Evolutionary conservation across 352 stramenopile genomes (phyloP).

Genomic region (Pythium biforme): DNA sequence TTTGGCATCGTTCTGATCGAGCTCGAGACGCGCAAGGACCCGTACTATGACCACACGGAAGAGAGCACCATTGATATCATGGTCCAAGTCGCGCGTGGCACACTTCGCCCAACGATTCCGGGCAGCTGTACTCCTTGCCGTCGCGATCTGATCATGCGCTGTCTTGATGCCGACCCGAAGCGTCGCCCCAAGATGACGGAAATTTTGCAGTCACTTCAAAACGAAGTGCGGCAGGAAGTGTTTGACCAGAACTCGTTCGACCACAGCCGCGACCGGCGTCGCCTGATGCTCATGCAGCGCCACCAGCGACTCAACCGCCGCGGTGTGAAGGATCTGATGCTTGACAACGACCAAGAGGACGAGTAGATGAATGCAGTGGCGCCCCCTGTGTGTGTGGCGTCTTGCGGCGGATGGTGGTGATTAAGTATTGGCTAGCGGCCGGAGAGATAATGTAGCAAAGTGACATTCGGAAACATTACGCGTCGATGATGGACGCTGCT

Average conservation of each 20-base stretch:
- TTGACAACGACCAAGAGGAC: conserved; percentile 6
- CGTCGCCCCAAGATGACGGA: conserved; percentile 73
- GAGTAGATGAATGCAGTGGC: conserved; percentile 11
- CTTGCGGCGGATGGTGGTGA: neutral
- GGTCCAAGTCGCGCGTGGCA: conserved; percentile 61
- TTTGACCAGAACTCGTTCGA: conserved; percentile 67
- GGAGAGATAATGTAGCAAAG: neutral
- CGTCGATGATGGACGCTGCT: neutral
- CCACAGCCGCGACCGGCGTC: conserved; percentile 54
- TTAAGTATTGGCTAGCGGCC: neutral
- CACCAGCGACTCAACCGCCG: conserved; percentile 76
- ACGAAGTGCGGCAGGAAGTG: conserved; percentile 77
- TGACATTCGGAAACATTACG: neutral
- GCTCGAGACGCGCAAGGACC: conserved; percentile 71
- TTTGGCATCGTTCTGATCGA: conserved; percentile 88
- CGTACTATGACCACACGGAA: conserved; percentile 58
- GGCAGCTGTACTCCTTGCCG: conserved; percentile 51
- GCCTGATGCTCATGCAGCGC: conserved; percentile 69
- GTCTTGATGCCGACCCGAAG: conserved; percentile 57
- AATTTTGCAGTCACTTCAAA: conserved; percentile 68
- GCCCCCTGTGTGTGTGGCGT: too few relatives aligned
- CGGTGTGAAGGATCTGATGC: conserved; percentile 59
- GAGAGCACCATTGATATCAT: conserved; percentile 83
- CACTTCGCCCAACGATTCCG: conserved; percentile 66
- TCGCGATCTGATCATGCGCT: conserved; percentile 65